Evolutionary conservation across 2,329 filamentous ascomycete species (phyloP).

Genomic region (Fusarium staphyleae): DNA sequence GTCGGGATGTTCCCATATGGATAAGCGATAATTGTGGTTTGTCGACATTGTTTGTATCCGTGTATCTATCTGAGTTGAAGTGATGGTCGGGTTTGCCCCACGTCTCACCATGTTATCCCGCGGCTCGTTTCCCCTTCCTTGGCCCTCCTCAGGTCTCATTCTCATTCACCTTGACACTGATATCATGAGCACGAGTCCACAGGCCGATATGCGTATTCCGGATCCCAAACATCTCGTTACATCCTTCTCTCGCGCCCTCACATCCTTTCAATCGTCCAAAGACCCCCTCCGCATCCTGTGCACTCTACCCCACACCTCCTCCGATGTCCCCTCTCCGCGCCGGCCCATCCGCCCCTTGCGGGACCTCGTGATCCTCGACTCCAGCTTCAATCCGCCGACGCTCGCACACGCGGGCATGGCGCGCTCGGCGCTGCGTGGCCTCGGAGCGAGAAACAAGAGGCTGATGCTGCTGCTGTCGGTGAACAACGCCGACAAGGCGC

Average conservation of each 20-base stretch:
- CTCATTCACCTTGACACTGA: not conserved
- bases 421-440: slow-evolving; percentile 51
- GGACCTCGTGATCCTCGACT: slow-evolving; percentile 66
- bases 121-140: no score
- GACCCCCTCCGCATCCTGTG: slow-evolving; percentile 56
- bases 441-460: slow-evolving; percentile 31
- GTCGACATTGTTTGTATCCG: no score
- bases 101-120: slow-evolving; percentile 5
- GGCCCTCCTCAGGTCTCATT: not conserved
- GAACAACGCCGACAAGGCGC: slow-evolving; percentile 71
- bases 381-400: slow-evolving; percentile 74
- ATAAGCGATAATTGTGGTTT: not conserved
- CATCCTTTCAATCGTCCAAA: slow-evolving; percentile 52
- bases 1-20: slow-evolving; percentile 17
- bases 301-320: slow-evolving; percentile 44
- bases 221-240: slow-evolving; percentile 44
- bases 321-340: slow-evolving; percentile 23
- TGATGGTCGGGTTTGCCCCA: slow-evolving; percentile 17
- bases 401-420: slow-evolving; percentile 66
- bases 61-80: not conserved
- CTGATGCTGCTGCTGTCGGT: slow-evolving; percentile 67
- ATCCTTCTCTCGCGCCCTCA: slow-evolving; percentile 55
- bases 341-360: slow-evolving; percentile 30
- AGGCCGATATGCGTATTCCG: slow-evolving; percentile 28
- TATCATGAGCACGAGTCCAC: slow-evolving; percentile 14